Conservation (phyloP, 768 basidiomycete species). For the Lepiota subincarnata region DNA sequence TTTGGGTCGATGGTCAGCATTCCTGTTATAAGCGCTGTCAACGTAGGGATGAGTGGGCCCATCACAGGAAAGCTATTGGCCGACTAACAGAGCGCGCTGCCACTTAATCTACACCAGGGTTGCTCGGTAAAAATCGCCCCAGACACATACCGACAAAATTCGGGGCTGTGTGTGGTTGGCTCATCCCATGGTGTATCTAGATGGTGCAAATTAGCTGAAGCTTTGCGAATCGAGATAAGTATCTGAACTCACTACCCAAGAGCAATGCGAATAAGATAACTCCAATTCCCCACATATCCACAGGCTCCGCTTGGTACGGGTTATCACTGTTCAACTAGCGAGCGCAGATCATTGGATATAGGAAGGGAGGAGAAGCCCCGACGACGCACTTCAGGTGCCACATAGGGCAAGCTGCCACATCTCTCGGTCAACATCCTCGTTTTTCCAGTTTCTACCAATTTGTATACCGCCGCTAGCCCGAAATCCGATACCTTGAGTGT, state of each 20-base stretch:
- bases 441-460: slow-evolving; percentile 75
- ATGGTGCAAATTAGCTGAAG: background rate
- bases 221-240: background rate
- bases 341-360: background rate
- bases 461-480: slow-evolving; percentile 87
- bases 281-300: slow-evolving; percentile 95
- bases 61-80: background rate
- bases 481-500: slow-evolving; percentile 94
- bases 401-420: slow-evolving; percentile 92
- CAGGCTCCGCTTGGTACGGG: slow-evolving; percentile 85
- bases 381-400: slow-evolving; percentile 80
- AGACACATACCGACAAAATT: slow-evolving; percentile 71
- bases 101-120: slow-evolving; percentile 74
- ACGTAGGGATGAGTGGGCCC: background rate
- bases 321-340: slow-evolving; percentile 57
- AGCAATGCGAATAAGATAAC: slow-evolving; percentile 91
- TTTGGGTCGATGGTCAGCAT: slow-evolving; percentile 71
- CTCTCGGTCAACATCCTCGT: slow-evolving; percentile 72
- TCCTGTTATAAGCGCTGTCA: slow-evolving; percentile 66
- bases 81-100: slow-evolving; percentile 57
- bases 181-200: slow-evolving; percentile 96
- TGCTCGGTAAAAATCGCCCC: slow-evolving; percentile 69
- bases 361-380: background rate
- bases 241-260: slow-evolving; percentile 70
- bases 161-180: slow-evolving; percentile 73